Conservation (phyloP, 495 filamentous ascomycete species). For the Hypoxylon fragiforme region DNA sequence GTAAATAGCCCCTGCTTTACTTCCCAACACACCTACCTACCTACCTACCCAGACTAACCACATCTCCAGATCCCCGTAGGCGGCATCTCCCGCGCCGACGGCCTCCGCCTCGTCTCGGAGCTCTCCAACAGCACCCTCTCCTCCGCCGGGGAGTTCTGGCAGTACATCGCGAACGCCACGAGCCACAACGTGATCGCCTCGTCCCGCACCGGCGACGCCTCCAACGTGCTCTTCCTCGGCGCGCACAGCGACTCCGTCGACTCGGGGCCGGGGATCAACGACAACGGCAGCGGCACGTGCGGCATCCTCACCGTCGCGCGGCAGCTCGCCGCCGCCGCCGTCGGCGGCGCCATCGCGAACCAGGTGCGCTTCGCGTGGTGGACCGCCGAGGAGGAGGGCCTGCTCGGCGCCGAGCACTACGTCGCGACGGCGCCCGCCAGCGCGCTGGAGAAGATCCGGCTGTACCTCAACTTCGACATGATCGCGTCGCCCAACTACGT, state of each 20-base stretch:
- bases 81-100: conserved; percentile 57
- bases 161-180: conserved; percentile 41
- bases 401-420: conserved; percentile 66
- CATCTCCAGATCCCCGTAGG: conserved; percentile 50
- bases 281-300: conserved; percentile 68
- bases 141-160: conserved; percentile 30
- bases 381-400: conserved; percentile 67
- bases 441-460: conserved; percentile 58
- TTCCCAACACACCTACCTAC: background rate
- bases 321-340: conserved; percentile 57
- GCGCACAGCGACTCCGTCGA: conserved; percentile 72
- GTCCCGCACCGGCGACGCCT: conserved; percentile 64
- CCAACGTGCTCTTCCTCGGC: conserved; percentile 65
- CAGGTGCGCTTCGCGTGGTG: conserved; percentile 72
- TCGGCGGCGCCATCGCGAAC: conserved; percentile 63
- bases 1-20: conserved; percentile 2
- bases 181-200: conserved; percentile 71
- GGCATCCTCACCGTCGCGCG: conserved; percentile 66
- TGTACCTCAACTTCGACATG: conserved; percentile 82
- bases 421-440: conserved; percentile 47
- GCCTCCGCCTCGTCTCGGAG: conserved; percentile 47
- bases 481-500: conserved; percentile 73
- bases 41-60: conserved; percentile 5
- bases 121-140: conserved; percentile 41
- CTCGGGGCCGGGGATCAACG: conserved; percentile 67